phyloP scores from a whole-genome alignment of 345 rosid species.

The Pistacia vera region DNA sequence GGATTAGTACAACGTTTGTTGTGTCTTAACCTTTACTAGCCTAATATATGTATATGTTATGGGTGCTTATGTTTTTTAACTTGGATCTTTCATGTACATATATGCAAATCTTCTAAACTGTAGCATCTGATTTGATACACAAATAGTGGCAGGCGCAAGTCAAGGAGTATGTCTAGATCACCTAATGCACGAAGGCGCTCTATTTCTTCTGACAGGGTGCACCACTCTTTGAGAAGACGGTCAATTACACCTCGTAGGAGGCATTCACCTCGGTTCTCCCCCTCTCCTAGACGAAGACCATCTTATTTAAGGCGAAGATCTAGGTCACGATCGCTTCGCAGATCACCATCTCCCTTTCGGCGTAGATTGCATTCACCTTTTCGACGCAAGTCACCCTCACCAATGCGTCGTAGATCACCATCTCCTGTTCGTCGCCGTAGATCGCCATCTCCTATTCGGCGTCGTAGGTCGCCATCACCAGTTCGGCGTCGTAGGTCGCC shows the following conservation, averaged over 20 bases:
- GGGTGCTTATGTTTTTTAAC: background rate
- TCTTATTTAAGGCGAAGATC: constrained; percentile 53
- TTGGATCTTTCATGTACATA: background rate
- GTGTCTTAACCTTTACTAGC: background rate
- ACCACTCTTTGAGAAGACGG: constrained; percentile 43
- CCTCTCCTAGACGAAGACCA: constrained; percentile 60
- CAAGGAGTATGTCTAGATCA: constrained; percentile 80
- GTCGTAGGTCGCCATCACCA: constrained; percentile 42
- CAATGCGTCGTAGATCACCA: constrained; percentile 34
- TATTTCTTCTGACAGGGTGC: constrained; percentile 35
- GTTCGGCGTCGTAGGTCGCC: constrained; percentile 43
- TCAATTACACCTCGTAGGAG: constrained; percentile 46
- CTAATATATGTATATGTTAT: background rate
- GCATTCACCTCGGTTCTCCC: constrained; percentile 48
- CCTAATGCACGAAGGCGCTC: constrained; percentile 38
- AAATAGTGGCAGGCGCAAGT: constrained; percentile 43
- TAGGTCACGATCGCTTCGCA: constrained; percentile 45
- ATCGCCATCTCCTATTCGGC: constrained; percentile 31
- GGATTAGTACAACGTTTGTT: background rate
- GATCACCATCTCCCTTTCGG: constrained; percentile 45
- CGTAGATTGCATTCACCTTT: constrained; percentile 32
- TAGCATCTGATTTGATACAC: constrained; percentile 14
- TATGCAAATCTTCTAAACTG: background rate
- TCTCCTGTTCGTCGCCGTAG: constrained; percentile 26
- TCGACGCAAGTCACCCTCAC: constrained; percentile 36